Evolutionary conservation across 2,329 filamentous ascomycete genomes (phyloP).

Genomic region (Xylariaceae sp.): DNA sequence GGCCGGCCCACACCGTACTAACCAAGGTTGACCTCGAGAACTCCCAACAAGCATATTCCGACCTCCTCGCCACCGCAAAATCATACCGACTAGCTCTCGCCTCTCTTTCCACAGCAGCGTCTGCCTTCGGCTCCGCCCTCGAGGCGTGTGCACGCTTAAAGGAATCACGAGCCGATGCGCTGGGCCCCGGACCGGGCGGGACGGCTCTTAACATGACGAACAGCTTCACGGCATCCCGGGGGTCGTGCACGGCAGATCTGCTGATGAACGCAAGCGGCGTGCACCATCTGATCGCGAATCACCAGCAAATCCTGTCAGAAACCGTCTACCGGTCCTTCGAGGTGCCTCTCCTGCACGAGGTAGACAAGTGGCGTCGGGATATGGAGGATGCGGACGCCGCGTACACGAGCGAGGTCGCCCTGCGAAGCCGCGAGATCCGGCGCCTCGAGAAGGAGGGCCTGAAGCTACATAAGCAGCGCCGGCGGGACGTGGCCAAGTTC

Average conservation of each 20-base stretch:
- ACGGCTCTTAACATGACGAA: constrained; percentile 43
- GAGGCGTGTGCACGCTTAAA: constrained; percentile 71
- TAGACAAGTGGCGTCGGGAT: constrained; percentile 65
- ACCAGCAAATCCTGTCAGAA: constrained; percentile 70
- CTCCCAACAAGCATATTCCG: constrained; percentile 65
- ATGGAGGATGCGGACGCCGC: constrained; percentile 67
- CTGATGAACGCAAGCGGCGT: constrained; percentile 65
- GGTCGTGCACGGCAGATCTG: constrained; percentile 64
- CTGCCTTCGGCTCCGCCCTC: constrained; percentile 65
- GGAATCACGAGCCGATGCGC: constrained; percentile 63
- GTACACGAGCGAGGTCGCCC: constrained; percentile 59
- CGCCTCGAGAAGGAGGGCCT: constrained; percentile 67
- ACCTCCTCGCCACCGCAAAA: constrained; percentile 64
- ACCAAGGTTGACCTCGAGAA: constrained; percentile 65
- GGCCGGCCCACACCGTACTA: constrained; percentile 60
- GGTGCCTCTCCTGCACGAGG: constrained; percentile 69
- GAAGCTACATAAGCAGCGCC: constrained; percentile 61
- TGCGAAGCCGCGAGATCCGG: constrained; percentile 62
- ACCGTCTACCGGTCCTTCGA: constrained; percentile 70
- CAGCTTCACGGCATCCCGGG: constrained; percentile 50
- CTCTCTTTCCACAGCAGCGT: constrained; percentile 62
- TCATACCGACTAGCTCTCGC: constrained; percentile 65
- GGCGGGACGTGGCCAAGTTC: constrained; percentile 64
- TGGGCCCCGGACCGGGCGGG: constrained; percentile 41
- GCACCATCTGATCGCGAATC: constrained; percentile 69